phyloP scores from a whole-genome alignment of 306 rosid genomes.

The Hylodesmum podocarpum region DNA sequence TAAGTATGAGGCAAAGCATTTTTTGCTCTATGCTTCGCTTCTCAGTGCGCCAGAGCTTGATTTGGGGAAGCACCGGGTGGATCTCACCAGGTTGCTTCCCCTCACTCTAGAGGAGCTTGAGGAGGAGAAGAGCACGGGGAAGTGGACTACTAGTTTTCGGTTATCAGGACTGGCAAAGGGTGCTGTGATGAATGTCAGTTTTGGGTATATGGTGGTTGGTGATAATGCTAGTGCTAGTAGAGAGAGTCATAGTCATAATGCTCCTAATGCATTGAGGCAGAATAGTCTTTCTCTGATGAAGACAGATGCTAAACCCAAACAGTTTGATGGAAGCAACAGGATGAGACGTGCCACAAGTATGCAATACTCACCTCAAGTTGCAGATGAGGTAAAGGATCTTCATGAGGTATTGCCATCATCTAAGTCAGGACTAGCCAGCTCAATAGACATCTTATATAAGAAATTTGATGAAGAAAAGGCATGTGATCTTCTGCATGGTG shows the following conservation, averaged over 20 bases:
- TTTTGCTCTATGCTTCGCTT: conserved; percentile 72
- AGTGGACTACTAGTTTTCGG: conserved; percentile 85
- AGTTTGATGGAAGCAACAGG: conserved; percentile 50
- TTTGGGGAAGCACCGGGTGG: conserved; percentile 90
- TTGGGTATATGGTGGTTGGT: conserved; percentile 67
- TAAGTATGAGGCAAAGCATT: conserved; percentile 89
- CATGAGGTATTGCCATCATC: conserved; percentile 68
- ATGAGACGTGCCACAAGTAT: conserved; percentile 46
- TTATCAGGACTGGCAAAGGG: conserved; percentile 79
- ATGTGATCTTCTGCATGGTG: conserved; percentile 26
- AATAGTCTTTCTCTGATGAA: conserved; percentile 40
- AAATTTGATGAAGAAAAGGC: conserved; percentile 66
- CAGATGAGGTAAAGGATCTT: conserved; percentile 67
- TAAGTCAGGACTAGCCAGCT: conserved; percentile 60
- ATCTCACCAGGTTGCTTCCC: conserved; percentile 90
- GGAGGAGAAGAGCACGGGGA: conserved; percentile 76
- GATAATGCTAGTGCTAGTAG: conserved; percentile 47
- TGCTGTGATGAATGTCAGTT: conserved; percentile 77
- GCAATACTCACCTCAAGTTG: conserved; percentile 33
- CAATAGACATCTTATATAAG: conserved; percentile 54
- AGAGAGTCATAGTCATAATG: conserved; percentile 38
- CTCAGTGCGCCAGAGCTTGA: conserved; percentile 60
- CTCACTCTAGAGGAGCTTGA: conserved; percentile 90
- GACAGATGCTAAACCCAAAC: conserved; percentile 42
- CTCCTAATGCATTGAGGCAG: conserved; percentile 48